These are phyloP conservation scores for Hippophae rhamnoides DNA, from an alignment of 306 rosid species.

Conservation along the genomic window DNA sequence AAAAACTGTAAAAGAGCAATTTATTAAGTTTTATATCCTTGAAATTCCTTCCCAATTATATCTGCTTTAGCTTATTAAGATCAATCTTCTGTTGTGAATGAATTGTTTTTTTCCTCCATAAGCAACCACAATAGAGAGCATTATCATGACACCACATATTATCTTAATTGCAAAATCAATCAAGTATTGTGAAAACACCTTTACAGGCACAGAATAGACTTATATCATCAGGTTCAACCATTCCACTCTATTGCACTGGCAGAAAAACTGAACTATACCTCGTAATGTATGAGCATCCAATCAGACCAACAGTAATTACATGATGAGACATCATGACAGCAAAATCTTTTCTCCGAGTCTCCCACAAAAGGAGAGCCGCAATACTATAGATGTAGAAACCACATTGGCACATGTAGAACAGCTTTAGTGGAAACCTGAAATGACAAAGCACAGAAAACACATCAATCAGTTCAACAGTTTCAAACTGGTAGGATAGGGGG, in stretches of 20 bases:
- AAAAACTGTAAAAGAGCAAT: constrained; percentile 51
- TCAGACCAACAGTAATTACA: constrained; percentile 67
- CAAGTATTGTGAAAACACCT: neutral
- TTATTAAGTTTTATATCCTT: constrained; percentile 14
- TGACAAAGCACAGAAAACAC: constrained; percentile 7
- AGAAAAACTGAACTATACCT: constrained; percentile 41
- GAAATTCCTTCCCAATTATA: constrained; percentile 5
- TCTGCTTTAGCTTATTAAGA: constrained; percentile 10
- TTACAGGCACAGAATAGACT: neutral
- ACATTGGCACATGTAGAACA: constrained; percentile 80
- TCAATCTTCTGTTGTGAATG: neutral
- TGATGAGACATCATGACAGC: constrained; percentile 96
- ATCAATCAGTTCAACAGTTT: constrained; percentile 21
- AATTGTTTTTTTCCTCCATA: neutral
- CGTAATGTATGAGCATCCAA: constrained; percentile 64
- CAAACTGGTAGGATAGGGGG: neutral
- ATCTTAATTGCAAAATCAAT: neutral
- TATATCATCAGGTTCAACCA: neutral
- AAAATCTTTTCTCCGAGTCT: constrained; percentile 94
- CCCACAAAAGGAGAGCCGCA: constrained; percentile 86
- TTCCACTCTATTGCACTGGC: neutral
- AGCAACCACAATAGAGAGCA: no score
- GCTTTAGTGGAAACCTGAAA: constrained; percentile 60
- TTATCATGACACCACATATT: neutral
- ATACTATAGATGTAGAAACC: constrained; percentile 90